Conservation (phyloP, 768 basidiomycete genomes). For the Lactarius psammicola region DNA sequence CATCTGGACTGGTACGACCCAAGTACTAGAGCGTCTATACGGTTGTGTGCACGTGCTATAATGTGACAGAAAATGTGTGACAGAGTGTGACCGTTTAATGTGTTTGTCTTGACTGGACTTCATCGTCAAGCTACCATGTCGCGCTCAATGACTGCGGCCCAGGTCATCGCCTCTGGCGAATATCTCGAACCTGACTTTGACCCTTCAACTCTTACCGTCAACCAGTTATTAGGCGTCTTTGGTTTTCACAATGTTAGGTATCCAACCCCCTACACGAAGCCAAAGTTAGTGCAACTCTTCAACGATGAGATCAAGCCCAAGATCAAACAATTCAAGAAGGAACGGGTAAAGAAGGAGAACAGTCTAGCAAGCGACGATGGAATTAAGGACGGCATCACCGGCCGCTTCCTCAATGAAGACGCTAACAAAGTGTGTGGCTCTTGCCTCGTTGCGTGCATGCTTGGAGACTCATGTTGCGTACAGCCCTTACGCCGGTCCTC, state of each 20-base stretch:
- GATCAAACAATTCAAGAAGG: slow-evolving; percentile 55
- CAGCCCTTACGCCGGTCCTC: slow-evolving; percentile 54
- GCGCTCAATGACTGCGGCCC: slow-evolving; percentile 65
- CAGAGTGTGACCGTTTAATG: slow-evolving; percentile 24
- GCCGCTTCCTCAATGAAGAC: slow-evolving; percentile 55
- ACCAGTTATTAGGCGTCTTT: slow-evolving; percentile 78
- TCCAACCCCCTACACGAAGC: slow-evolving; percentile 73
- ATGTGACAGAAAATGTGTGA: slow-evolving; percentile 10
- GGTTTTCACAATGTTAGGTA: slow-evolving; percentile 74
- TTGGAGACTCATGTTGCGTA: slow-evolving; percentile 29
- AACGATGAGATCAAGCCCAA: slow-evolving; percentile 70
- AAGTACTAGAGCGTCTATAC: slow-evolving; percentile 10
- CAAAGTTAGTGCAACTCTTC: slow-evolving; percentile 74
- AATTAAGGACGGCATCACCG: slow-evolving; percentile 80
- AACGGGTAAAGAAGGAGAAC: slow-evolving; percentile 61
- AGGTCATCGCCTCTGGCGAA: slow-evolving; percentile 70
- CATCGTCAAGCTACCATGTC: slow-evolving; percentile 50
- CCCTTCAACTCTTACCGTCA: slow-evolving; percentile 66
- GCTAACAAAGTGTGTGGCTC: slow-evolving; percentile 42
- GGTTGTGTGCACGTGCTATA: slow-evolving; percentile 12
- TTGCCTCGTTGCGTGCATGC: slow-evolving; percentile 17
- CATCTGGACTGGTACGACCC: slow-evolving; percentile 31
- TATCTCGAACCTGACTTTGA: slow-evolving; percentile 82
- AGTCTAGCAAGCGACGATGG: slow-evolving; percentile 79
- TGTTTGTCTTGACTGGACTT: slow-evolving; percentile 11